Percentiles rank a stretch among this genome's conserved stretches.
Conservation (phyloP, 2,329 filamentous ascomycete species). For the Trichoderma semiorbis region DNA sequence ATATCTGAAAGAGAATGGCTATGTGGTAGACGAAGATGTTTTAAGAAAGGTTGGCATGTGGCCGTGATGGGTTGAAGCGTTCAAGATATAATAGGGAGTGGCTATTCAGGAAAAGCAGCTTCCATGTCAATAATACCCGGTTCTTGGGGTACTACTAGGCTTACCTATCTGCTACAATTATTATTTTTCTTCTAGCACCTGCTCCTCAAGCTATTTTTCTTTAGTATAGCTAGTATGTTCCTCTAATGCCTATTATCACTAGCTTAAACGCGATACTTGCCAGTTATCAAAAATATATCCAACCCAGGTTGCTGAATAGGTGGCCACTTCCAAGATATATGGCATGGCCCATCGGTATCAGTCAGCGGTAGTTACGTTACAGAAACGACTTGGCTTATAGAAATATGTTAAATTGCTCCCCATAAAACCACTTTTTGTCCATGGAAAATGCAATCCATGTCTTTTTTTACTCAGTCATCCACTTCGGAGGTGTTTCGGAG, state of each 20-base stretch:
- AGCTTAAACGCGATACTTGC: no score
- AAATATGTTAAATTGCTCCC: background rate
- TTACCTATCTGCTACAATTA: no score
- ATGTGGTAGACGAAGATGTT: background rate
- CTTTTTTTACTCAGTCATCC: background rate
- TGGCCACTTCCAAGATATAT: background rate
- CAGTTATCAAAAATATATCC: no score
- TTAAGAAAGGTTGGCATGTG: background rate
- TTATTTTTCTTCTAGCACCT: no score
- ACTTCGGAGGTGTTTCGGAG: background rate
- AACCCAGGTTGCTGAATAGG: background rate
- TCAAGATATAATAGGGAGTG: background rate
- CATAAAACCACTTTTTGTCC: background rate
- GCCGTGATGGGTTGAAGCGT: background rate
- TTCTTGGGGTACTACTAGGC: background rate
- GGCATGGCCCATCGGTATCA: background rate
- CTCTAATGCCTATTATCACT: no score
- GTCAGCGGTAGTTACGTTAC: background rate
- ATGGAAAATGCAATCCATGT: background rate
- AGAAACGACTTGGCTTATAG: background rate
- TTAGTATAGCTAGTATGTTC: no score
- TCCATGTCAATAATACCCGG: background rate
- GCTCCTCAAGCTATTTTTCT: no score
- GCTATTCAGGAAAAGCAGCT: background rate
- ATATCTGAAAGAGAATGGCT: background rate